Evolutionary conservation across 176 grass and related monocot species (phyloP), one percentile per base, ranked within the genome.

Genomic region (Aechmea fasciata): DNA sequence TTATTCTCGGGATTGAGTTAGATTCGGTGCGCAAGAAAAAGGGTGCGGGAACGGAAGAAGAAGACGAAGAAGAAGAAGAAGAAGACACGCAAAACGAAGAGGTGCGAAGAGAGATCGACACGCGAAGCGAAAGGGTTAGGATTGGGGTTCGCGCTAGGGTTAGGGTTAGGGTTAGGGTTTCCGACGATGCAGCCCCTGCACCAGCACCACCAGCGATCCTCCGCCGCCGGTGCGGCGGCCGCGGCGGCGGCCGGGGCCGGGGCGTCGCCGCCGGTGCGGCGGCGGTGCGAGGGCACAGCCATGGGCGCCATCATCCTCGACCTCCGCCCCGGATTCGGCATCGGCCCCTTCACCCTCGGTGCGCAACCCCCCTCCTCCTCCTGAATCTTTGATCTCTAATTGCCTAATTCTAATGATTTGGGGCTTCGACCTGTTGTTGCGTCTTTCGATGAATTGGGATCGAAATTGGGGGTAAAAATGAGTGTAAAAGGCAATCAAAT

Each of bases 291-390:
- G 79, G 90, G 94, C 55, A 93, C 80, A 18, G 87, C 94, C 71
- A 93, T 99, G 94, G 94, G 94, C 3, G 84, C 87, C 61, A 90
- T 93, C 89, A 93, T 89, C 29, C 84, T 93, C 69, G 89, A 99
- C 72, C 94, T 93, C 55, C 89, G 89, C 51, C 94, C 89, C 33
- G 94, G 94, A n/a, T 49, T 81, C 69, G 87, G 89, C 54, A 80
- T 99, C 20, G 94, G 94, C 13, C 82, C 94, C 52, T 99, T 93
- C 76, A 87, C 82, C 47, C 89, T 97, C 49, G 94, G 94, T 99
- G 71, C 85, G 86, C 11, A 9, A 11, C 13, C 11, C 22, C 1
- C 14, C 20, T 26, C 3, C 64, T 59, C 28, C 13, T 17, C 69
- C 75, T 1, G 10, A 14, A 14, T 63, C 26, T 18, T 52, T n/a